phyloP scores from a whole-genome alignment of 2,329 filamentous ascomycete genomes.

The Sporothrix pseudoabietina region DNA sequence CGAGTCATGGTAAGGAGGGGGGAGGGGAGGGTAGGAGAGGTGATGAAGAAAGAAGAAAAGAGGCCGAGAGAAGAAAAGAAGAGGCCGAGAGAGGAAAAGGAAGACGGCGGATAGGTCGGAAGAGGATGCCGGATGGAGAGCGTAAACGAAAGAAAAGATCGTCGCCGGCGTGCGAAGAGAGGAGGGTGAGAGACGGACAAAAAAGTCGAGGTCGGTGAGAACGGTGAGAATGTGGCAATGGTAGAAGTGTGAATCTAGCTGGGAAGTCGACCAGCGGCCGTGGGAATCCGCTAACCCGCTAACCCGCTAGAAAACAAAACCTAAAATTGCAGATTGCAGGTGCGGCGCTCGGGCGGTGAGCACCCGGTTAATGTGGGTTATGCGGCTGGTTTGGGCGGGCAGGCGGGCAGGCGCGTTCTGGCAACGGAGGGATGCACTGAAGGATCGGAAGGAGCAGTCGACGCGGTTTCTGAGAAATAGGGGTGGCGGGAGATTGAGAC shows the following conservation, averaged over 20 bases:
- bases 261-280: background rate
- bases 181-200: background rate
- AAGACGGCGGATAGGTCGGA: slow-evolving; percentile 12
- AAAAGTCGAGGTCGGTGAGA: slow-evolving; percentile 2
- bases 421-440: background rate
- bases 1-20: background rate
- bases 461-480: background rate
- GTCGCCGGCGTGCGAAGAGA: background rate
- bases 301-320: no score
- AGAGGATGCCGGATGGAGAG: background rate
- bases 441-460: background rate
- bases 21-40: background rate
- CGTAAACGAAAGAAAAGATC: background rate
- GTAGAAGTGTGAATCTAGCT: no score
- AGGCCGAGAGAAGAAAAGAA: background rate
- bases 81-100: no score
- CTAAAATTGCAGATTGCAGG: background rate
- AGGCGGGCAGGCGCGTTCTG: no score
- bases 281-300: background rate
- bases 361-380: background rate
- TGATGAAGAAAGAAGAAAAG: background rate
- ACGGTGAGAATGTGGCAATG: background rate
- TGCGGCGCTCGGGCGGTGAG: slow-evolving; percentile 6
- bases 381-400: background rate
- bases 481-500: slow-evolving; percentile 1